Evolutionary conservation across 2,329 filamentous ascomycete species (phyloP).

Genomic region (Monosporascus cannonballus): DNA sequence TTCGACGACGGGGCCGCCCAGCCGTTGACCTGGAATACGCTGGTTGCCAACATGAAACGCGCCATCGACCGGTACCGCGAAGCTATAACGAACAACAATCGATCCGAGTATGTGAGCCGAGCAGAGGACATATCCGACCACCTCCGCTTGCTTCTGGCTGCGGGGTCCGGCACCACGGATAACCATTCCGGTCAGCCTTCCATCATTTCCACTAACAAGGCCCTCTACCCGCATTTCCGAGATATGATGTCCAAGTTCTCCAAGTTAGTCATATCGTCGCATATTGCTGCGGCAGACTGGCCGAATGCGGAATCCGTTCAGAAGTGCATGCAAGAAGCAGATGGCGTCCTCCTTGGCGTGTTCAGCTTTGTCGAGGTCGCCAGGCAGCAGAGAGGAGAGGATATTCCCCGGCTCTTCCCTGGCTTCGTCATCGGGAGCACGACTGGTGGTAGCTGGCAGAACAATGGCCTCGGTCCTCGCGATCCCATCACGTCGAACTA

Average conservation of each 20-base stretch:
- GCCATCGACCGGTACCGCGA: slow-evolving; percentile 87
- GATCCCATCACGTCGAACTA: slow-evolving; percentile 78
- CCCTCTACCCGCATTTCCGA: slow-evolving; percentile 91
- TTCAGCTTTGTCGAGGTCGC: slow-evolving; percentile 96
- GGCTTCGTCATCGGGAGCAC: slow-evolving; percentile 86
- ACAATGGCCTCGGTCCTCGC: slow-evolving; percentile 57
- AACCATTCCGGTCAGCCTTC: slow-evolving; percentile 98
- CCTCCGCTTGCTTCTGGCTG: slow-evolving; percentile 84
- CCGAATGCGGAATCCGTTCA: slow-evolving; percentile 88
- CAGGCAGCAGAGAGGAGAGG: slow-evolving; percentile 84
- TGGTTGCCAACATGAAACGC: slow-evolving; percentile 88
- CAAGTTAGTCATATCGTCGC: slow-evolving; percentile 95
- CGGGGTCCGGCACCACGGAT: slow-evolving; percentile 93
- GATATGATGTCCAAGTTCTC: slow-evolving; percentile 99
- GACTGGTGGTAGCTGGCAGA: slow-evolving; percentile 83
- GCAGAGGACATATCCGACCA: slow-evolving; percentile 99
- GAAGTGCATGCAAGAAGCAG: slow-evolving; percentile 95
- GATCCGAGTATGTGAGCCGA: slow-evolving; percentile 84
- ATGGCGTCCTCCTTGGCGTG: slow-evolving; percentile 87
- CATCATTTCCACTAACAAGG: slow-evolving; percentile 98
- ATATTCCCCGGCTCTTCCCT: slow-evolving; percentile 86
- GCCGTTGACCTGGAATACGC: slow-evolving; percentile 79
- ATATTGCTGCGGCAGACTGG: slow-evolving; percentile 95
- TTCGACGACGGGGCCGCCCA: slow-evolving; percentile 82
- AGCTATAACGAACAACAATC: slow-evolving; percentile 74